phyloP scores from a whole-genome alignment of 1,139 yeast genomes.

The Casaregolazyma suthepensis region DNA sequence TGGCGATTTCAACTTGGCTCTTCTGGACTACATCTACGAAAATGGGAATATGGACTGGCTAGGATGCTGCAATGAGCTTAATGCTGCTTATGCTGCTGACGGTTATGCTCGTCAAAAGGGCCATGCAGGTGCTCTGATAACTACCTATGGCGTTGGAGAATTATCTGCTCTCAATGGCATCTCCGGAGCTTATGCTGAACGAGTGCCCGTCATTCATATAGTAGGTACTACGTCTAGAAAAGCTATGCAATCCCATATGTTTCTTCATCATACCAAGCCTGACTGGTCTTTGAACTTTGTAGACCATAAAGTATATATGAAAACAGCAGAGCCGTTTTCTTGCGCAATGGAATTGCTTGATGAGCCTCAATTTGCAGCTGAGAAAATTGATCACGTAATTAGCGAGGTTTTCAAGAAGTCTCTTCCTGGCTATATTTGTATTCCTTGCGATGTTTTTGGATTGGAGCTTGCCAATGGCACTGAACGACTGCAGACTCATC shows the following conservation, averaged over 20 bases:
- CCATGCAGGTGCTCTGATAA: conserved; percentile 36
- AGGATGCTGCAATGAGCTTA: conserved; percentile 58
- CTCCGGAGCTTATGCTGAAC: conserved; percentile 78
- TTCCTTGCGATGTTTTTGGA: conserved; percentile 66
- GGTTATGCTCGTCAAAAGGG: conserved; percentile 59
- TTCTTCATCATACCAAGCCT: conserved; percentile 68
- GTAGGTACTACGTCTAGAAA: conserved; percentile 67
- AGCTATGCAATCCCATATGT: conserved; percentile 34
- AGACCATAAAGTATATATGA: conserved; percentile 60
- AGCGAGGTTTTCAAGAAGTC: conserved; percentile 47
- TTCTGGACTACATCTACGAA: conserved; percentile 56
- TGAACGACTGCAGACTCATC: conserved; percentile 27
- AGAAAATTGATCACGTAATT: conserved; percentile 61
- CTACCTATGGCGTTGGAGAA: conserved; percentile 84
- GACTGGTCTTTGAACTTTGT: conserved; percentile 39
- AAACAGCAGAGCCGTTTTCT: conserved; percentile 53
- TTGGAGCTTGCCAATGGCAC: conserved; percentile 35
- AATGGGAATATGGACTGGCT: conserved; percentile 56
- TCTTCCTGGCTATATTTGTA: conserved; percentile 72
- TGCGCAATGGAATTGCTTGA: conserved; percentile 54
- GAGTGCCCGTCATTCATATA: conserved; percentile 70
- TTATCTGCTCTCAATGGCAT: conserved; percentile 79
- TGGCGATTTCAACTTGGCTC: conserved; percentile 57
- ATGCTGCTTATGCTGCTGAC: conserved; percentile 72
- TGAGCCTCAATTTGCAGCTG: conserved; percentile 44